phyloP scores from a whole-genome alignment of 148 eudicot genomes.

The Cornus suecica region DNA sequence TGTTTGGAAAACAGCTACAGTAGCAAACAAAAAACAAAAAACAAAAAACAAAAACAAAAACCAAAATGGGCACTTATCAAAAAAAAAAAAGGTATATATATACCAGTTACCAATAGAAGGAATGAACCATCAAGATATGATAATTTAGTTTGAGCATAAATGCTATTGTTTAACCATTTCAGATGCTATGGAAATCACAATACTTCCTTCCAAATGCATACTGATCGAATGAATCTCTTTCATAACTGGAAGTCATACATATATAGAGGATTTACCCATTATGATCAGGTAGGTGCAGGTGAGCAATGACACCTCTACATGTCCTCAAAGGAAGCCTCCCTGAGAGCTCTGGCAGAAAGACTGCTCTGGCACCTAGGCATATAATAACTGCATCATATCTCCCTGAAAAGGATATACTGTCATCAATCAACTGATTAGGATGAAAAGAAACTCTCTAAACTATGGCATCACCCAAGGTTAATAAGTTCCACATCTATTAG shows the following conservation, averaged over 20 bases:
- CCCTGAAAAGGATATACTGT: constrained; percentile 34
- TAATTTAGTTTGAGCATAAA: not conserved
- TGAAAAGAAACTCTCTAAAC: not conserved
- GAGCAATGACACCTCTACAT: constrained; percentile 88
- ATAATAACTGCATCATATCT: constrained; percentile 77
- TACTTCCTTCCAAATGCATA: not conserved
- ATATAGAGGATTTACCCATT: constrained; percentile 38
- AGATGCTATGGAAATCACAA: not conserved
- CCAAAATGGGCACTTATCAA: too few species aligned
- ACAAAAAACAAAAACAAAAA: too few species aligned
- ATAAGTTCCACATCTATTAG: not conserved
- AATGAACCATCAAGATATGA: not conserved
- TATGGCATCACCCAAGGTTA: not conserved
- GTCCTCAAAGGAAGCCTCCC: constrained; percentile 85
- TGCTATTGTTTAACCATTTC: not conserved
- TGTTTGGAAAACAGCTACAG: too few species aligned
- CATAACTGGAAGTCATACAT: not conserved
- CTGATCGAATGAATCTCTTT: not conserved
- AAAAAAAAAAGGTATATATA: too few species aligned
- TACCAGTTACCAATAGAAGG: not conserved
- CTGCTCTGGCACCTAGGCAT: constrained; percentile 83
- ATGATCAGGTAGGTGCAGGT: constrained; percentile 59
- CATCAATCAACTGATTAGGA: not conserved
- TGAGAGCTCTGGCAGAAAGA: constrained; percentile 72
- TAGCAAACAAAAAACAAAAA: too few species aligned